These are phyloP conservation scores for Wickerhamomyces subpelliculosus DNA, from an alignment of 805 yeast genomes.

Conservation along the genomic window DNA sequence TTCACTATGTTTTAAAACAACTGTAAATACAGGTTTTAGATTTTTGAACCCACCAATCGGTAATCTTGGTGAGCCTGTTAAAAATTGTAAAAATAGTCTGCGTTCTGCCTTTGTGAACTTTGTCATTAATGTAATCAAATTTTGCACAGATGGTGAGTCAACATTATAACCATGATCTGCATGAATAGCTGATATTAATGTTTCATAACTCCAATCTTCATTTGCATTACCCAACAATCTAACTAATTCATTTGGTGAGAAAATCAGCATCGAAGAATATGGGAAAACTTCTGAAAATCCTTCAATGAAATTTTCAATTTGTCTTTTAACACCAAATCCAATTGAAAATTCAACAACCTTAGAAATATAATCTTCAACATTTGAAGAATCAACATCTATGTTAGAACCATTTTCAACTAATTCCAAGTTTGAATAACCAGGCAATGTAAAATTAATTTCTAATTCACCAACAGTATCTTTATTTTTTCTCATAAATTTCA, in stretches of 20 bases:
- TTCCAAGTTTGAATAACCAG: constrained; percentile 63
- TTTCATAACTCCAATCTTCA: constrained; percentile 79
- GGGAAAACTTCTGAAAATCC: constrained; percentile 88
- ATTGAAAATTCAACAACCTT: constrained; percentile 52
- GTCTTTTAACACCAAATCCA: constrained; percentile 56
- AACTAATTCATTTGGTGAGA: constrained; percentile 68
- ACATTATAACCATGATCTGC: constrained; percentile 88
- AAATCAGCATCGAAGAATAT: constrained; percentile 58
- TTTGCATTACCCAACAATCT: constrained; percentile 67
- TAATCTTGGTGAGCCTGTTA: constrained; percentile 88
- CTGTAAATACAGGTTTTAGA: constrained; percentile 75
- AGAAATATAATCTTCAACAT: constrained; percentile 51
- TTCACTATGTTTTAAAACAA: constrained; percentile 80
- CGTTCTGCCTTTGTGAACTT: constrained; percentile 48
- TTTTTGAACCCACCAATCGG: constrained; percentile 93
- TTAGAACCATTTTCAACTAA: constrained; percentile 51
- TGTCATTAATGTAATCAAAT: constrained; percentile 55
- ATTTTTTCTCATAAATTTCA: constrained; percentile 42
- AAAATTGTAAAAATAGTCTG: constrained; percentile 72
- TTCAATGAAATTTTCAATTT: constrained; percentile 58
- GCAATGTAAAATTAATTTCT: constrained; percentile 60
- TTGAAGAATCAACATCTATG: constrained; percentile 39
- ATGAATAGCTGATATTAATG: constrained; percentile 51
- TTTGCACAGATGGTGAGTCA: constrained; percentile 57
- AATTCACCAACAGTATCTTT: constrained; percentile 41